These are phyloP conservation scores for Funneliformis caledonium DNA, from an alignment of 371 early-diverging fungal species.

Conservation along the genomic window DNA sequence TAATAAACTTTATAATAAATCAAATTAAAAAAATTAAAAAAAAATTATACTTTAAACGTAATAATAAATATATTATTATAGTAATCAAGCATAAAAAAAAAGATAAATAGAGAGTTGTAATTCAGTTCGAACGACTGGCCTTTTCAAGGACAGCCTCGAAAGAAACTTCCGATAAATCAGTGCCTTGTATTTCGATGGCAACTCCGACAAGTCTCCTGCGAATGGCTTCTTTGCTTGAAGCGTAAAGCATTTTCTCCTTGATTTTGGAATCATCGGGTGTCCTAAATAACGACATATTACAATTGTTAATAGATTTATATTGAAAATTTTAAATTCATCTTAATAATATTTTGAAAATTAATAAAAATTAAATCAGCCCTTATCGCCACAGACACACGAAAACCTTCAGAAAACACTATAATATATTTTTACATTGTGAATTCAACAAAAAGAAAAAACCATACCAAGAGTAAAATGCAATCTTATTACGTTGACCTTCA, in stretches of 20 bases:
- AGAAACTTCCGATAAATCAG: constrained; percentile 74
- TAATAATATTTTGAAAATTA: too few relatives aligned
- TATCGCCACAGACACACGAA: too few relatives aligned
- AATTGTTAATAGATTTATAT: not conserved
- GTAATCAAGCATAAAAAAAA: too few relatives aligned
- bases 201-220: constrained; percentile 79
- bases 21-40: too few relatives aligned
- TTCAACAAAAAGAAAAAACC: constrained; percentile 4
- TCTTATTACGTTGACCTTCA: constrained; percentile 77
- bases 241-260: constrained; percentile 91
- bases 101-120: not conserved
- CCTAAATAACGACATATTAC: constrained; percentile 55
- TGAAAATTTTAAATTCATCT: not conserved
- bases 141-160: constrained; percentile 81
- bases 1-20: too few relatives aligned
- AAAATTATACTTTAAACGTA: too few relatives aligned
- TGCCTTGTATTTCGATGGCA: constrained; percentile 84
- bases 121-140: constrained; percentile 52
- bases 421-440: too few relatives aligned
- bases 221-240: constrained; percentile 85
- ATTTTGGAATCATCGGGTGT: constrained; percentile 81
- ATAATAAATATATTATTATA: too few relatives aligned
- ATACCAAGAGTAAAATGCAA: constrained; percentile 68
- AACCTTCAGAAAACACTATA: too few relatives aligned
- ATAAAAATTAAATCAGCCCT: too few relatives aligned